Conservation (phyloP, 108 stramenopile species). For the Cyclotella sp. region DNA sequence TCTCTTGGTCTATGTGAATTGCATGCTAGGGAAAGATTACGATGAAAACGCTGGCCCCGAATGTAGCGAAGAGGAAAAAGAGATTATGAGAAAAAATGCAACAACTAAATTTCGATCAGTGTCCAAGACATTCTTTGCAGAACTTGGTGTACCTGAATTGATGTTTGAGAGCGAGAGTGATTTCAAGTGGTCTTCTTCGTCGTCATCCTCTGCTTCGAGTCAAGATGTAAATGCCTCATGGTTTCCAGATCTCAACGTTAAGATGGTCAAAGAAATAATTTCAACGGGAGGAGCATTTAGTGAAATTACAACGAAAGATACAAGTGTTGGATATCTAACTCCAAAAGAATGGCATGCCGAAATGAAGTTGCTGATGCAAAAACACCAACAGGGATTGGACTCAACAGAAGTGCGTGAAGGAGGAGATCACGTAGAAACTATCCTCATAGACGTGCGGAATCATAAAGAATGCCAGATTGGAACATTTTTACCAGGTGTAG, state of each 20-base stretch:
- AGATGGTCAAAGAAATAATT: slow-evolving; percentile 83
- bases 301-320: slow-evolving; percentile 64
- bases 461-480: slow-evolving; percentile 87
- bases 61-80: background rate
- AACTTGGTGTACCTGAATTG: slow-evolving; percentile 45
- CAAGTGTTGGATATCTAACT: slow-evolving; percentile 76
- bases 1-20: slow-evolving; percentile 55
- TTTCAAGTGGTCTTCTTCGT: slow-evolving; percentile 74
- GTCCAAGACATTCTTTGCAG: slow-evolving; percentile 54
- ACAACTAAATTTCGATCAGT: slow-evolving; percentile 51
- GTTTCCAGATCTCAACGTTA: slow-evolving; percentile 87
- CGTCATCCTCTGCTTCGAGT: slow-evolving; percentile 1
- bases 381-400: background rate
- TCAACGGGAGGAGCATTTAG: slow-evolving; percentile 77
- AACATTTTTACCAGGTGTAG: slow-evolving; percentile 53
- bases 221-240: slow-evolving; percentile 9
- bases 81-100: slow-evolving; percentile 9
- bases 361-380: slow-evolving; percentile 32
- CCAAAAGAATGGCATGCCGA: slow-evolving; percentile 82
- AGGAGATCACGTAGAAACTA: slow-evolving; percentile 56
- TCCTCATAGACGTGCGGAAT: slow-evolving; percentile 84
- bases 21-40: slow-evolving; percentile 43
- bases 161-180: slow-evolving; percentile 54
- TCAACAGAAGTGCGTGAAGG: background rate
- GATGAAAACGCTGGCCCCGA: background rate